Evolutionary conservation across 805 yeast genomes (phyloP).

Genomic region (Candida montana): DNA sequence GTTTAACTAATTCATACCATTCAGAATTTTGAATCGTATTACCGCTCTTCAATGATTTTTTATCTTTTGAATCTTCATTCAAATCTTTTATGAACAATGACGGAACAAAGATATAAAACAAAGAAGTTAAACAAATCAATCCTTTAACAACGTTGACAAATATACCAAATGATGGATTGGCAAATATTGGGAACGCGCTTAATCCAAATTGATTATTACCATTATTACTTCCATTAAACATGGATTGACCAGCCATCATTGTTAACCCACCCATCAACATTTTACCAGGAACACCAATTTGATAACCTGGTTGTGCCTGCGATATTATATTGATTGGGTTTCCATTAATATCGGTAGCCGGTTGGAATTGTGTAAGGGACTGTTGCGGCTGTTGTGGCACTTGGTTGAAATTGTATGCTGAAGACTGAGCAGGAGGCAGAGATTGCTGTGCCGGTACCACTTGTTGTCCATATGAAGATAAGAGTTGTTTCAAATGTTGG

Average conservation of each 20-base stretch:
- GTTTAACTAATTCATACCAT: constrained; percentile 24
- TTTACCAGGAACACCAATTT: constrained; percentile 30
- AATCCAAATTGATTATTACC: constrained; percentile 38
- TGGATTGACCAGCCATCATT: constrained; percentile 36
- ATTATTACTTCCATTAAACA: constrained; percentile 27
- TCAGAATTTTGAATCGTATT: constrained; percentile 6
- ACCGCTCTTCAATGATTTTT: neutral
- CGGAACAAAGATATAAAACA: constrained; percentile 19
- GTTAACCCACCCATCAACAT: constrained; percentile 46
- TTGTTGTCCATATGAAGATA: constrained; percentile 8
- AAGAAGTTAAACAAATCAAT: constrained; percentile 22
- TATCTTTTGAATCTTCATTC: neutral
- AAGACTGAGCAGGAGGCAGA: constrained; percentile 3
- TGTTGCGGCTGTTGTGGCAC: constrained; percentile 9
- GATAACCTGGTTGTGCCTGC: constrained; percentile 19
- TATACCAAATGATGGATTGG: constrained; percentile 25
- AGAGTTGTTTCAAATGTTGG: constrained; percentile 34
- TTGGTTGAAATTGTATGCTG: constrained; percentile 12
- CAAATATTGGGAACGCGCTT: constrained; percentile 35
- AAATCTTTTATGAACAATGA: constrained; percentile 5
- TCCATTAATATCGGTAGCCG: constrained; percentile 21
- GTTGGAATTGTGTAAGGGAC: constrained; percentile 17
- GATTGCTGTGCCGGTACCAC: too few species aligned
- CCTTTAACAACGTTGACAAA: constrained; percentile 25
- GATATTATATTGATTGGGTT: constrained; percentile 22